A percentile compares a stretch with the other conserved stretches of the same genome.
phyloP scores from a whole-genome alignment of 2,329 filamentous ascomycete genomes.

The Graphiopsis chlorocephala region DNA sequence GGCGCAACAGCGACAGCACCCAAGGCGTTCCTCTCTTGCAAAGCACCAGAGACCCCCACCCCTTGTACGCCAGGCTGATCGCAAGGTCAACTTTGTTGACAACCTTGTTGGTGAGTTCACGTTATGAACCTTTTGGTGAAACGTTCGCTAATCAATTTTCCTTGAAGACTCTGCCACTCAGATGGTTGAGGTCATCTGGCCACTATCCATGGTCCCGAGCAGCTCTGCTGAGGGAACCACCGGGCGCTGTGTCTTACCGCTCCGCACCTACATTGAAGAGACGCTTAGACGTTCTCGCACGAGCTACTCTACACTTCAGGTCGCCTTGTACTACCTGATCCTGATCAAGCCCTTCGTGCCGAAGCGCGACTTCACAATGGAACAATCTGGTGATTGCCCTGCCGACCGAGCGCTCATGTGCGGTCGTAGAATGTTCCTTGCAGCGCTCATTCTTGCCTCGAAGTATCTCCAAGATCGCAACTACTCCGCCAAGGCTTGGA shows the following conservation, averaged over 20 bases:
- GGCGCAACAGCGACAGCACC: constrained; percentile 61
- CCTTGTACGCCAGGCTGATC: constrained; percentile 81
- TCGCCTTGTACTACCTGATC: constrained; percentile 93
- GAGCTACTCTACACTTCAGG: constrained; percentile 95
- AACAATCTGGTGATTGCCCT: constrained; percentile 71
- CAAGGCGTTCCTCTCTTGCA: constrained; percentile 55
- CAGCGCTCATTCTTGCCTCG: constrained; percentile 89
- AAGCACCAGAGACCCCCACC: constrained; percentile 65
- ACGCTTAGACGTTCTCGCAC: constrained; percentile 91
- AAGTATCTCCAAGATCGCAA: constrained; percentile 98
- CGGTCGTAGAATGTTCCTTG: constrained; percentile 94
- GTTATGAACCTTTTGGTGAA: constrained; percentile 24
- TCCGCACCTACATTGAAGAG: constrained; percentile 96
- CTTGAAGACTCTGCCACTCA: constrained; percentile 86
- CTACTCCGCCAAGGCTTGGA: constrained; percentile 96
- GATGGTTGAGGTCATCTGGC: constrained; percentile 97
- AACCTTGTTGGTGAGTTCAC: constrained; percentile 86
- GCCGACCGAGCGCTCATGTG: constrained; percentile 82
- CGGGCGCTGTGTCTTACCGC: constrained; percentile 75
- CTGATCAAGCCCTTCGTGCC: constrained; percentile 90
- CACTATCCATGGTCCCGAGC: constrained; percentile 76
- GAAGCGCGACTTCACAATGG: constrained; percentile 77
- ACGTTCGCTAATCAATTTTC: constrained; percentile 31
- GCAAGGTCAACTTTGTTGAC: constrained; percentile 93
- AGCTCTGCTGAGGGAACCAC: constrained; percentile 60